Evolutionary conservation across 1,139 yeast genomes (phyloP).

Genomic region (Blastobotrys ciferrii): DNA sequence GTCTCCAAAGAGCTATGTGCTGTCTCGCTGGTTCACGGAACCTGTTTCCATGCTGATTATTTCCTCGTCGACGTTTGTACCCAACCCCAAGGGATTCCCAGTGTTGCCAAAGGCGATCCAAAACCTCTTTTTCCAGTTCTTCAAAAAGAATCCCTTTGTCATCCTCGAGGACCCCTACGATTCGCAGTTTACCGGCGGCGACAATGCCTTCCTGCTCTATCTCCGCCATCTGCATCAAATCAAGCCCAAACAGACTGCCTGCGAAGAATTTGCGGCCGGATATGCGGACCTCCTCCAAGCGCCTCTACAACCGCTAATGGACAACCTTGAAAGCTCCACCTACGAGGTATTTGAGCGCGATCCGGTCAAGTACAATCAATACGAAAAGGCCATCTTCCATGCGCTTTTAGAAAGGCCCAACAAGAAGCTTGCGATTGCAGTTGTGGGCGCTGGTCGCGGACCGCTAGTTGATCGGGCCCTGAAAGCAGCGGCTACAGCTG

Average conservation of each 20-base stretch:
- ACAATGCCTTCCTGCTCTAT: constrained; percentile 49
- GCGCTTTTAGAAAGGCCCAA: constrained; percentile 49
- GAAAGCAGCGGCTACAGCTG: constrained; percentile 42
- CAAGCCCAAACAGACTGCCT: constrained; percentile 34
- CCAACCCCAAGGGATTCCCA: constrained; percentile 58
- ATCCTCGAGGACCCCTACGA: constrained; percentile 31
- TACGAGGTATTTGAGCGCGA: constrained; percentile 74
- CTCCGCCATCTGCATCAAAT: constrained; percentile 49
- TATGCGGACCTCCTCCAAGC: constrained; percentile 45
- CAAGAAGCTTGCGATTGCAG: constrained; percentile 43
- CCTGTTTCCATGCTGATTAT: constrained; percentile 57
- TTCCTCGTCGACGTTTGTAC: constrained; percentile 52
- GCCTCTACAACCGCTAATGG: constrained; percentile 71
- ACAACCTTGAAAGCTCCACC: constrained; percentile 54
- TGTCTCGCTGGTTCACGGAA: constrained; percentile 62
- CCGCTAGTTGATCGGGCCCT: constrained; percentile 61
- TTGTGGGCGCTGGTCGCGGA: constrained; percentile 89
- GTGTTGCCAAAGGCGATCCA: constrained; percentile 60
- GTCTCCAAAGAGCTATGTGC: constrained; percentile 47
- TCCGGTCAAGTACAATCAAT: constrained; percentile 60
- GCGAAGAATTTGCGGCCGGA: constrained; percentile 38
- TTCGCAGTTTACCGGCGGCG: constrained; percentile 41
- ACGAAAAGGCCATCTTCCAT: constrained; percentile 60
- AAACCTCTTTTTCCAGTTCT: constrained; percentile 41
- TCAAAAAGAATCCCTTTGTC: constrained; percentile 35